Conservation (phyloP, 2,329 filamentous ascomycete genomes). For the Epichloe uncinata region DNA sequence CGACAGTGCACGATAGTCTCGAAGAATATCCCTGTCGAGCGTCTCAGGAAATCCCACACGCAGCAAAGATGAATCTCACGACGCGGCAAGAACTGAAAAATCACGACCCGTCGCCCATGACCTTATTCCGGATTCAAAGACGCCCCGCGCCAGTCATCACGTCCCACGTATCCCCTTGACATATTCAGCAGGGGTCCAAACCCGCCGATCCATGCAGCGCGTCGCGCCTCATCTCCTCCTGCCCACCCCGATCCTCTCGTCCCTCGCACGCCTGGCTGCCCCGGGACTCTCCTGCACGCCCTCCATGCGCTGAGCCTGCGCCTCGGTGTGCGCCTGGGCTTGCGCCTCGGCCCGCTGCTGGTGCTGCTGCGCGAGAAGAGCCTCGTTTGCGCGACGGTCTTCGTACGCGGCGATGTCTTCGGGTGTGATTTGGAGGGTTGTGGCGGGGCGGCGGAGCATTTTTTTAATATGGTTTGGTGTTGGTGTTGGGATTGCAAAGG, state of each 20-base stretch:
- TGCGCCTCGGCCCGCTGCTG: slow-evolving; percentile 3
- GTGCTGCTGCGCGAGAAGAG: slow-evolving; percentile 19
- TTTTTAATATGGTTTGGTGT: slow-evolving; percentile 6
- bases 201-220: too few relatives aligned
- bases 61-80: too few relatives aligned
- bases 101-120: too few relatives aligned
- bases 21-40: too few relatives aligned
- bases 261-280: slow-evolving; percentile 16
- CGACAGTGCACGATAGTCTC: too few relatives aligned
- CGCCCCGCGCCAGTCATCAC: too few relatives aligned
- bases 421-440: slow-evolving; percentile 52
- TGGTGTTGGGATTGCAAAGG: neutral
- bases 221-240: slow-evolving; percentile 4
- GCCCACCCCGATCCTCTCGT: slow-evolving; percentile 26
- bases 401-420: slow-evolving; percentile 62
- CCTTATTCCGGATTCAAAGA: too few relatives aligned
- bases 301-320: slow-evolving; percentile 9
- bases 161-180: too few relatives aligned
- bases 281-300: slow-evolving; percentile 5
- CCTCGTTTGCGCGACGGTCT: slow-evolving; percentile 39
- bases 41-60: too few relatives aligned
- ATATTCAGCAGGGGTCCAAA: too few relatives aligned
- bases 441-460: slow-evolving; percentile 57
- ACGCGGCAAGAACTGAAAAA: too few relatives aligned
- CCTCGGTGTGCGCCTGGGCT: neutral